Conservation (phyloP, 2,329 filamentous ascomycete genomes). For the Aspergillus luchuensis region DNA sequence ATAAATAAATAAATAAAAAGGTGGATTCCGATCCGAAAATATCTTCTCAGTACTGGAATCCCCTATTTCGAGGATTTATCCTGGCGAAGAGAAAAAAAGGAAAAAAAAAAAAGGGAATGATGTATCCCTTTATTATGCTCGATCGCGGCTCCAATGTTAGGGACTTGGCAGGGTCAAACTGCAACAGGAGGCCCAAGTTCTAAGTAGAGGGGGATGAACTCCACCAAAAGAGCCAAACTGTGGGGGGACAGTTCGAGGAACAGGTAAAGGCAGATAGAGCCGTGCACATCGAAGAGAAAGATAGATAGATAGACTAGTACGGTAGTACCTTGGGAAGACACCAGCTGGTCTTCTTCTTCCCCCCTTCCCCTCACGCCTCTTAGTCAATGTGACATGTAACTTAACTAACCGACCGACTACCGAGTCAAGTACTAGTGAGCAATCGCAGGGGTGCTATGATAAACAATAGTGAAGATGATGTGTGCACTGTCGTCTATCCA, state of each 20-base stretch:
- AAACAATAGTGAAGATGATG: no score
- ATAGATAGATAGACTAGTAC: no score
- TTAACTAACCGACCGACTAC: neutral
- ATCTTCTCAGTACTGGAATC: neutral
- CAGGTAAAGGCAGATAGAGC: neutral
- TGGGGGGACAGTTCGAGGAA: neutral
- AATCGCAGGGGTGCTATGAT: neutral
- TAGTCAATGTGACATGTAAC: neutral
- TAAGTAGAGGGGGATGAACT: neutral
- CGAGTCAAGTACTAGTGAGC: neutral
- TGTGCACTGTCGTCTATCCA: no score
- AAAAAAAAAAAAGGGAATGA: neutral
- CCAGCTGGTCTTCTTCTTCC: neutral
- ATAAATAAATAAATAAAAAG: no score
- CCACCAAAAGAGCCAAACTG: slow-evolving; percentile 1
- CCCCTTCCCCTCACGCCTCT: no score
- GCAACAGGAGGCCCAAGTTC: neutral
- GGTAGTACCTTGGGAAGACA: neutral
- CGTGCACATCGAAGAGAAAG: neutral
- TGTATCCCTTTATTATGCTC: neutral
- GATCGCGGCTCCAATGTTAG: slow-evolving; percentile 4
- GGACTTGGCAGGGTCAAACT: slow-evolving; percentile 6
- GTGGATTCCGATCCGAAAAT: no score
- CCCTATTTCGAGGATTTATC: neutral
- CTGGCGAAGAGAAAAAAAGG: neutral